Conservation (phyloP, 1,139 yeast genomes). For the Debaryomyces sp. region DNA sequence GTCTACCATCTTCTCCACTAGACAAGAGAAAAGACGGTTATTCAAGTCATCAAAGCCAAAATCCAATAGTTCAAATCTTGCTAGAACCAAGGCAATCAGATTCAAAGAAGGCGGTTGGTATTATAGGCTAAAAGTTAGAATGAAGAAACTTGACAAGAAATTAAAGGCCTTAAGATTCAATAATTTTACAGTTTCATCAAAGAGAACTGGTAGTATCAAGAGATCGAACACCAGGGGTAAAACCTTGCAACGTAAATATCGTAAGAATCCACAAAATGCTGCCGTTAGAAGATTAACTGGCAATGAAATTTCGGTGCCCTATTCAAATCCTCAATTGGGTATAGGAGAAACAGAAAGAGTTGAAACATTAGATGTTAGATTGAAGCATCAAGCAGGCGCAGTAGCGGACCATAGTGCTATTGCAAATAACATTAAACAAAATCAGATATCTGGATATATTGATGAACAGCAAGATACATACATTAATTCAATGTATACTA, state of each 20-base stretch:
- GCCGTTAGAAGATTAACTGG: conserved; percentile 12
- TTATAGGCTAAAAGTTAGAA: conserved; percentile 32
- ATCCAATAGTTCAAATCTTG: conserved; percentile 17
- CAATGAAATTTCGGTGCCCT: conserved; percentile 11
- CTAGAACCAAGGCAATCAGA: conserved; percentile 38
- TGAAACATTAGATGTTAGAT: conserved; percentile 24
- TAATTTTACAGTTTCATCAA: conserved; percentile 33
- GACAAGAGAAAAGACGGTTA: conserved; percentile 18
- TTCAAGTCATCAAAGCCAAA: not conserved
- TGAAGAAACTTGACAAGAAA: conserved; percentile 27
- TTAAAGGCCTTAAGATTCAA: conserved; percentile 24
- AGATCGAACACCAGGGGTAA: conserved; percentile 11
- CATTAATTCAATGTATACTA: conserved; percentile 13
- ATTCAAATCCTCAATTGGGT: conserved; percentile 33
- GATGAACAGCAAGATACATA: conserved; percentile 31
- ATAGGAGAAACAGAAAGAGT: conserved; percentile 20
- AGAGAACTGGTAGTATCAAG: conserved; percentile 23
- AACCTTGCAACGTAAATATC: conserved; percentile 21
- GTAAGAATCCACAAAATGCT: conserved; percentile 21
- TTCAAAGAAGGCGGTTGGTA: conserved; percentile 34
- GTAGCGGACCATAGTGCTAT: conserved; percentile 14
- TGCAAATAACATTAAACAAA: conserved; percentile 20
- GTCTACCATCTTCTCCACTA: conserved; percentile 49
- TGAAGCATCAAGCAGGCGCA: conserved; percentile 35
- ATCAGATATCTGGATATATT: conserved; percentile 31